Base-by-base conservation (phyloP, 169 alveolate genomes). In the Eimeria acervulina region DNA sequence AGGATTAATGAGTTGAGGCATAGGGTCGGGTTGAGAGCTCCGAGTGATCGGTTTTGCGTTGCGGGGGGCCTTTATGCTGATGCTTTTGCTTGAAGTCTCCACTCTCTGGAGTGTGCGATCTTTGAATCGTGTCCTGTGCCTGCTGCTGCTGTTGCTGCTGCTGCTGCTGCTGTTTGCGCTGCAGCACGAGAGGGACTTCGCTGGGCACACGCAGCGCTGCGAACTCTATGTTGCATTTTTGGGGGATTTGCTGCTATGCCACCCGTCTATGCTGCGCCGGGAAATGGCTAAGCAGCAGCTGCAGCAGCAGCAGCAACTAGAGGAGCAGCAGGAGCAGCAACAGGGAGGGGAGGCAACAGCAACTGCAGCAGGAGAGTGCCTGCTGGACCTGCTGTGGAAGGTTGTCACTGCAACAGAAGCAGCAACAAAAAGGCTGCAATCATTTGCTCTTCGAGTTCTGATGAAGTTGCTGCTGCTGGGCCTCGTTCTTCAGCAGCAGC, bases 131-230 rank as follows among this genome's bases (percentile, higher is more conserved):
- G 42, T 51, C 21, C 59, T 51, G 59, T 51, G 7, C 59, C 6
- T n/a, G 40, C 40, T 76, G 55, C 31, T 40, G 4, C 83, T 70
- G 26, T 44, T 78, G 55, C 61, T 36, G 61, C 38, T 78, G 55
- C 63, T 78, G 88, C 61, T 38, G 61, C 88, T 78, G 88, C 88
- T 78, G 88, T 52, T 42, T 70, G 23, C 47, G 70, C 91, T 83
- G 93, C 89, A 90, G 95, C 74, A 40, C 33, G 89, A 90, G 89
- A n/a, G 95, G 59, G 87, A 76, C 61, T 90, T 90, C 76, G 83
- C 95, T 15, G 68, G 88, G n/a, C 95, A 90, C 88, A 68, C 83
- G 89, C 89, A 66, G 74, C 87, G 95, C 44, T 90, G 89, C 76
- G 95, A 90, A 76, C 59, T 90, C 61, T 90, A 90, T 85, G 87